Conservation (phyloP, 2,329 filamentous ascomycete species). For the Emergomyces orientalis region DNA sequence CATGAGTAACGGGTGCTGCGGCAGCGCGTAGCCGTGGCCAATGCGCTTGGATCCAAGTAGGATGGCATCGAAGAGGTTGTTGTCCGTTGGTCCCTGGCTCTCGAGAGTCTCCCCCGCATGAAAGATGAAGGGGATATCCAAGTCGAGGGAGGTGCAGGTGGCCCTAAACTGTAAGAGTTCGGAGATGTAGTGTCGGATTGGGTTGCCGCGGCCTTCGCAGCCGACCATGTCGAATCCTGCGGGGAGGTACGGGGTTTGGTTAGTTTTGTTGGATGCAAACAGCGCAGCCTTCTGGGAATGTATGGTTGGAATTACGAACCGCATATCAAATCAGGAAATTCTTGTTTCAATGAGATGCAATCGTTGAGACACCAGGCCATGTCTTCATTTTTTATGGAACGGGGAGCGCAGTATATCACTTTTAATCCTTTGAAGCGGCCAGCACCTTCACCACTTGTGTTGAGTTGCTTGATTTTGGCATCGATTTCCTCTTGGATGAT, state of each 20-base stretch:
- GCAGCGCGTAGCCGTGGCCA: conserved; percentile 79
- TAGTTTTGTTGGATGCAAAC: not conserved
- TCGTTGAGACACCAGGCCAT: conserved; percentile 9
- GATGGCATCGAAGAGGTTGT: conserved; percentile 83
- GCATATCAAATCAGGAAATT: conserved; percentile 8
- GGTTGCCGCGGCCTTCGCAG: conserved; percentile 70
- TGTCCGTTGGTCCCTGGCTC: conserved; percentile 64
- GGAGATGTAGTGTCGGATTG: conserved; percentile 67
- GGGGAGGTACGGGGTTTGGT: not conserved
- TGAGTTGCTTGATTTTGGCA: conserved; percentile 1
- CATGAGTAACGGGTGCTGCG: conserved; percentile 82
- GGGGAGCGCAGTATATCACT: conserved; percentile 8
- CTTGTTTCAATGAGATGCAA: conserved; percentile 6
- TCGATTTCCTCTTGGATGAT: conserved; percentile 1
- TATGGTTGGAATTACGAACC: not conserved
- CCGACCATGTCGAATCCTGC: conserved; percentile 82
- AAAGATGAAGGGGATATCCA: conserved; percentile 90
- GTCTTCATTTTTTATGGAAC: conserved; percentile 6
- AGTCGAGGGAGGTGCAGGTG: conserved; percentile 63
- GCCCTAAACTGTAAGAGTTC: conserved; percentile 92
- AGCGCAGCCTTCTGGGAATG: not conserved
- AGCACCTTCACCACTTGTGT: not conserved
- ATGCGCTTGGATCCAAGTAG: conserved; percentile 80
- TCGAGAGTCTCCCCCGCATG: conserved; percentile 85
- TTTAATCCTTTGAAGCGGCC: conserved; percentile 3